Conservation (phyloP, 306 rosid species). For the Fragaria ananassa region DNA sequence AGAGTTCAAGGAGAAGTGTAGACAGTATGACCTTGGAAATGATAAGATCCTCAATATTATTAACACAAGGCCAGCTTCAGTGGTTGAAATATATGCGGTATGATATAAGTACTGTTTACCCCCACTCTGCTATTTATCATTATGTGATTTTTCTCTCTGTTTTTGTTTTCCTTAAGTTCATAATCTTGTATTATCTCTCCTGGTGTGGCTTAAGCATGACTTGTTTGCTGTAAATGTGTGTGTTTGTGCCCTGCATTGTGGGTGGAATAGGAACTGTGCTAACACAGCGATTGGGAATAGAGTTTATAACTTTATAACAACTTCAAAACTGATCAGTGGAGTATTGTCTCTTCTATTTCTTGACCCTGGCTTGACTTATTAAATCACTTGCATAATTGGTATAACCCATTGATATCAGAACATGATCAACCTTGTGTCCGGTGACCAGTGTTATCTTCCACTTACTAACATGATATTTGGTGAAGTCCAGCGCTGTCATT, state of each 20-base stretch:
- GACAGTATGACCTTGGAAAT: conserved; percentile 53
- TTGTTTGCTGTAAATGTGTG: neutral
- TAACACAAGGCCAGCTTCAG: conserved; percentile 50
- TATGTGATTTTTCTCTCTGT: neutral
- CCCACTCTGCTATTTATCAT: neutral
- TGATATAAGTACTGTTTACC: conserved; percentile 1
- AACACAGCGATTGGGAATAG: neutral
- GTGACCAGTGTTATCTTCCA: neutral
- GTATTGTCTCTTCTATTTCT: neutral
- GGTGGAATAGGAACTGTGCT: neutral
- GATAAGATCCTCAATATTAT: conserved; percentile 72
- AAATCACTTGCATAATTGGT: no score
- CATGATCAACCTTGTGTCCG: neutral
- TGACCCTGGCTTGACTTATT: neutral
- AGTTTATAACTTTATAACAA: no score
- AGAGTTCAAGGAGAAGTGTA: conserved; percentile 48
- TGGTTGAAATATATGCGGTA: conserved; percentile 51
- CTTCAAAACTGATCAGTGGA: neutral
- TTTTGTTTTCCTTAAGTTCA: neutral
- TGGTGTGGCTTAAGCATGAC: neutral
- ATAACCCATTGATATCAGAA: neutral
- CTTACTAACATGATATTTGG: neutral
- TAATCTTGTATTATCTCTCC: neutral
- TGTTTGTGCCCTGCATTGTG: neutral
- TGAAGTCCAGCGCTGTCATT: neutral